Evolutionary conservation across 192 early-diverging fungal species (phyloP).

Genomic region (Paraglomus brasilianum): DNA sequence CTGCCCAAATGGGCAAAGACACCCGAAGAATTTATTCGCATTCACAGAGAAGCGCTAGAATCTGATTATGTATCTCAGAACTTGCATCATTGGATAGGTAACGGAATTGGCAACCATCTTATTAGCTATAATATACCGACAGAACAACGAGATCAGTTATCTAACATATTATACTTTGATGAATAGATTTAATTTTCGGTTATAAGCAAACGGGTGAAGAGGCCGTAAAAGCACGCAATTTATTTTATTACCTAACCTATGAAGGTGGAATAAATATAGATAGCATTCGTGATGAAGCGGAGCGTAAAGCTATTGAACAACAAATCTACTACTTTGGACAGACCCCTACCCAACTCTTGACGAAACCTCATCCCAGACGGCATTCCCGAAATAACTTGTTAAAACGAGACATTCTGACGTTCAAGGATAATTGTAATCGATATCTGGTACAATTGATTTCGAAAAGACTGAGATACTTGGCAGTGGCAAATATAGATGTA

Average conservation of each 20-base stretch:
- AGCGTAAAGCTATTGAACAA: constrained; percentile 69
- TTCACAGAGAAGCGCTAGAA: constrained; percentile 75
- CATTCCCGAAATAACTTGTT: constrained; percentile 13
- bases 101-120: not conserved
- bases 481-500: constrained; percentile 11
- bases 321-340: constrained; percentile 90
- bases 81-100: constrained; percentile 73
- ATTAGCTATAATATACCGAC: not conserved
- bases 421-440: constrained; percentile 4
- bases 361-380: constrained; percentile 74
- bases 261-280: constrained; percentile 78
- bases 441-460: constrained; percentile 27
- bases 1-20: constrained; percentile 74
- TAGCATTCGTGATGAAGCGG: constrained; percentile 65
- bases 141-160: not conserved
- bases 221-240: constrained; percentile 76
- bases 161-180: not conserved
- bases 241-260: constrained; percentile 73
- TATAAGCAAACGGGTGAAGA: constrained; percentile 77
- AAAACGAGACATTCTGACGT: constrained; percentile 25
- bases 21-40: constrained; percentile 78
- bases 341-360: constrained; percentile 85
- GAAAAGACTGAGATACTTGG: not conserved
- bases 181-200: constrained; percentile 82
- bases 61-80: constrained; percentile 73